Evolutionary conservation across 2,329 filamentous ascomycete species (phyloP), one percentile per base, ranked within the genome.

Genomic region (Pseudopithomyces maydicus): DNA sequence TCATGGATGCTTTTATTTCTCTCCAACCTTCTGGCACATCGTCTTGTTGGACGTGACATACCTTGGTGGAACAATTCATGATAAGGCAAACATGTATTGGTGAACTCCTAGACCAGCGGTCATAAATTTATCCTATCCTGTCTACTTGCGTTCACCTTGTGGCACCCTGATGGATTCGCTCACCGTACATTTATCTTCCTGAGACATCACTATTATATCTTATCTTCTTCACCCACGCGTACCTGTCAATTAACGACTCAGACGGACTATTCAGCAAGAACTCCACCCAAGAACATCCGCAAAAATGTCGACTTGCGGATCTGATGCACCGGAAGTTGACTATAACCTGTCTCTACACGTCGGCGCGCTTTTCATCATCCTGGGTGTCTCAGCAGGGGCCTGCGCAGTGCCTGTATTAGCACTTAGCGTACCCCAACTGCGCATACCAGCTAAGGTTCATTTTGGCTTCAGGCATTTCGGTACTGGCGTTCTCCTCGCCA

Each of bases 401-500:
- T 88, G 85, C 70, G 83, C 84, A 43, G 87, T 88, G 62, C 85
- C 86, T 0, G 79, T 88, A 51, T 78, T 88, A 22, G 84, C 84
- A 20, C 81, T 83, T 54, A 81, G 83, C 33, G 86, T 87, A 59
- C 86, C 86, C 2, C 77, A 79, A n/a, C 75, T 88, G 41, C 84
- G 83, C 12, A 82, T 87, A 32, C 85, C 85, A 12, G 81, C 82
- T 44, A 81, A 81, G 14, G 86, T 87, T 66, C 85, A 87, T 61
- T 81, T 84, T 39, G 84, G 83, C 69, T 69, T 65, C 3, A 86
- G 86, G 62, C 85, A 87, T 65, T 76, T 76, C 42, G 74, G 91
- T 61, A 95, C 91, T 0, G 91, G 91, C 45, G 91, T 95, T 20
- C 80, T 95, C 17, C 88, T 94, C 58, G 90, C 91, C 15, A 95